Percentiles rank a stretch among this genome's conserved stretches.
Conservation (phyloP, 345 rosid genomes). For the Mangifera indica region DNA sequence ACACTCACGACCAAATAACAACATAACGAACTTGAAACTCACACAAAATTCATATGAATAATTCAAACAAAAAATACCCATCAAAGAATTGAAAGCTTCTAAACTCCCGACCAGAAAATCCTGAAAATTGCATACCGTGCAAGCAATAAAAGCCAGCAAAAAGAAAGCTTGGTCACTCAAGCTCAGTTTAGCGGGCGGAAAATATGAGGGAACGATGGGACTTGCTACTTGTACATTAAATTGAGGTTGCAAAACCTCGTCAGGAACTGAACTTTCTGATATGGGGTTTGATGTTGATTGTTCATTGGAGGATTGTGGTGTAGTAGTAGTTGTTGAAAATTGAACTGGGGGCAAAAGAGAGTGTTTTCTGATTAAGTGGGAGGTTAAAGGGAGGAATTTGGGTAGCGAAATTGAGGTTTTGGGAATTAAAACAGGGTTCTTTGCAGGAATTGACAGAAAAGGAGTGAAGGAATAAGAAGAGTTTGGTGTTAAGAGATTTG, state of each 20-base stretch:
- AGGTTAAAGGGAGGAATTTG: conserved; percentile 19
- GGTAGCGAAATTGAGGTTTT: conserved; percentile 18
- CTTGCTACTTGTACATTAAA: conserved; percentile 51
- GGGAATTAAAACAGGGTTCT: conserved; percentile 23
- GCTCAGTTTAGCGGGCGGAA: conserved; percentile 47
- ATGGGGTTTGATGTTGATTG: not conserved
- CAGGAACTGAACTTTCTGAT: conserved; percentile 26
- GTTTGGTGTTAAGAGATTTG: conserved; percentile 26
- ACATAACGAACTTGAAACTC: not conserved
- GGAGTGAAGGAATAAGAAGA: conserved; percentile 26
- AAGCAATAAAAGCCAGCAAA: conserved; percentile 72
- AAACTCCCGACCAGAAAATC: not conserved
- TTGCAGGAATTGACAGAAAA: conserved; percentile 12
- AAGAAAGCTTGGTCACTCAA: conserved; percentile 69
- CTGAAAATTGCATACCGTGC: conserved; percentile 49
- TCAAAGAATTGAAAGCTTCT: not conserved
- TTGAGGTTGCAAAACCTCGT: conserved; percentile 30
- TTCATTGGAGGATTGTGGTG: conserved; percentile 21
- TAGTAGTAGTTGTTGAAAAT: conserved; percentile 26
- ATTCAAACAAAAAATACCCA: not conserved
- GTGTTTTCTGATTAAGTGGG: conserved; percentile 22
- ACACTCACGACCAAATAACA: not conserved
- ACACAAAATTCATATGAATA: not conserved
- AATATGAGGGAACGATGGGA: conserved; percentile 44
- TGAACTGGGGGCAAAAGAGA: conserved; percentile 32